Percentiles rank a stretch among this genome's conserved stretches.
Evolutionary conservation across 164 flowering plant genomes (phyloP).

Genomic region (Platanus orientalis): DNA sequence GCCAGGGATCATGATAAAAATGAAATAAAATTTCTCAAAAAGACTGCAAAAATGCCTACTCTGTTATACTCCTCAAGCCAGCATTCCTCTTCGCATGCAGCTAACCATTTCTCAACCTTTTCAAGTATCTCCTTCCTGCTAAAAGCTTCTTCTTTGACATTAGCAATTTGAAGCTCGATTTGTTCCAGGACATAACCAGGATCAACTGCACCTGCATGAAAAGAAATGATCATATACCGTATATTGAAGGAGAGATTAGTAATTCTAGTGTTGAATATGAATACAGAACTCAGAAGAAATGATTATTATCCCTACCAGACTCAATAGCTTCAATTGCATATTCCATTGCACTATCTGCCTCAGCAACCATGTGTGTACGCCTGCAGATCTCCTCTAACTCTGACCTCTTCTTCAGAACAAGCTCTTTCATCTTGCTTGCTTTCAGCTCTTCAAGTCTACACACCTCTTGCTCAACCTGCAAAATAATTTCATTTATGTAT

Average conservation of each 20-base stretch:
- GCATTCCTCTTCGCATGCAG: slow-evolving; percentile 76
- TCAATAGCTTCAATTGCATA: slow-evolving; percentile 67
- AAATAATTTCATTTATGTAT: slow-evolving; percentile 4
- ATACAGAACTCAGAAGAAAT: background rate
- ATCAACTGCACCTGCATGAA: slow-evolving; percentile 50
- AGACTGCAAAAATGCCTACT: slow-evolving; percentile 28
- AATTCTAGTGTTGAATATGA: background rate
- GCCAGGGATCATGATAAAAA: background rate
- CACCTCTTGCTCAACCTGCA: slow-evolving; percentile 88
- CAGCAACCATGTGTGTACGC: slow-evolving; percentile 63
- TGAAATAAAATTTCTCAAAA: background rate
- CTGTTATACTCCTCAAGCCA: slow-evolving; percentile 89
- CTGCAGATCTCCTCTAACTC: slow-evolving; percentile 84
- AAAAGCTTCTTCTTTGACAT: slow-evolving; percentile 63
- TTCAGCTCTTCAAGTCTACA: slow-evolving; percentile 73
- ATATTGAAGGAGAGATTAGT: background rate
- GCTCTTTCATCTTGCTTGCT: slow-evolving; percentile 93
- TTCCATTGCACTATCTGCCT: slow-evolving; percentile 44
- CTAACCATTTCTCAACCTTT: slow-evolving; percentile 73
- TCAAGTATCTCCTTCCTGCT: slow-evolving; percentile 82
- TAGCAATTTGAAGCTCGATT: slow-evolving; percentile 57
- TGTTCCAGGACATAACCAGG: slow-evolving; percentile 44
- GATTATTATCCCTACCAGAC: slow-evolving; percentile 39
- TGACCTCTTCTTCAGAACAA: slow-evolving; percentile 72
- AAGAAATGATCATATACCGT: background rate